Base-by-base conservation (phyloP, 352 stramenopile species). In the Aphanomyces euteiches region DNA sequence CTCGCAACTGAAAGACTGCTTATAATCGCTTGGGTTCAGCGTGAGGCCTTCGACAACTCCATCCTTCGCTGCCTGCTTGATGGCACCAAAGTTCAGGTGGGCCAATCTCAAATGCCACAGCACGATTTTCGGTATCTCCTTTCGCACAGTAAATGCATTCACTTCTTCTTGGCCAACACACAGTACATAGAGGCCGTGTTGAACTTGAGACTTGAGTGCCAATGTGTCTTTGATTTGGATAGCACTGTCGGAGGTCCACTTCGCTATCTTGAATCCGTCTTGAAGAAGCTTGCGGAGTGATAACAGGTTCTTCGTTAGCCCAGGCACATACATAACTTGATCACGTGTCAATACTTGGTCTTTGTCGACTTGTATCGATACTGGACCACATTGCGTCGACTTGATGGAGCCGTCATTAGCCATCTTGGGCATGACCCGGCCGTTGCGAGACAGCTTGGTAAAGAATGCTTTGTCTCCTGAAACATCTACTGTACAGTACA, bases 391-490 rank as follows among this genome's bases (percentile, higher is more conserved):
- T 17, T 36, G 50, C 3, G 36, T 58, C 19, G 50, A 58, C 50
- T 58, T 1, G 21, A 58, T 28, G 7, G 50, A 37, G 1, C 1
- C 19, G 50, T 58, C 36, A 36, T 58, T 28, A 28, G 50, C 50
- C 50, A 58, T 17, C 17, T 58, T 7, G 8, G 3, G 10, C 50
- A 28, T 36, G 10, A 28, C 19, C 3, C 8, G 50, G 17, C 36
- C 17, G 15, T 17, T 58, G 19, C 50, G 21, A 36, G 50, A 17
- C 50, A 58, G 50, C 36, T 58, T 58, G 17, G 50, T 58, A 36
- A 58, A 58, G 17, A 58, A 28, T 19, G 50, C 50, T 28, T 58
- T 58, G 50, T 58, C 36, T 58, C 21, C 50, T 28, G 50, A 37
- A 17, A 58, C 50, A 19, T 58, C 50, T 19, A 3, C n/a, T n/a